Percentiles rank a stretch among this genome's conserved stretches.
Conservation (phyloP, 306 rosid genomes). For the Citrullus mucosospermus region DNA sequence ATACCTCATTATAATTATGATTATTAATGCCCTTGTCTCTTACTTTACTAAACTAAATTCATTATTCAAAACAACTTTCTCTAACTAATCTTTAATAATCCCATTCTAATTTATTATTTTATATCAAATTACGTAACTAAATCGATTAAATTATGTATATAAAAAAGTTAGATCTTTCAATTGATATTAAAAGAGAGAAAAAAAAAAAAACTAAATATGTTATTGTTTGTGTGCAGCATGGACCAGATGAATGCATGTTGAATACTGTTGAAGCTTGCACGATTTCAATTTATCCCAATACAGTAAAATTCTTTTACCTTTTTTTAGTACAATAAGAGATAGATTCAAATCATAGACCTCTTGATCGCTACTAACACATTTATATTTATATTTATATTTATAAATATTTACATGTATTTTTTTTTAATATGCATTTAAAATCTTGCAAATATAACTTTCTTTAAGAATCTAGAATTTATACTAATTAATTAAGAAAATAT, state of each 20-base stretch:
- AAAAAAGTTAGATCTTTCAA: too few relatives aligned
- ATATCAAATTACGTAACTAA: neutral
- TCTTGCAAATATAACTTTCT: too few relatives aligned
- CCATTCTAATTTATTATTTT: neutral
- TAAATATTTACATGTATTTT: too few relatives aligned
- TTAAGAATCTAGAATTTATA: too few relatives aligned
- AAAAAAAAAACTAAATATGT: neutral
- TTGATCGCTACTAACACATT: too few relatives aligned
- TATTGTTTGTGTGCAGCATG: slow-evolving; percentile 45
- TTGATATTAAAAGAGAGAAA: too few relatives aligned
- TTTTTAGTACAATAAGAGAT: too few relatives aligned
- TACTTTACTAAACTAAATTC: neutral
- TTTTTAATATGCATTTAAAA: too few relatives aligned
- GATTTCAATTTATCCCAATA: slow-evolving; percentile 47
- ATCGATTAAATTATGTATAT: too few relatives aligned
- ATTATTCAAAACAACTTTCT: neutral
- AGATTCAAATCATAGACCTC: too few relatives aligned
- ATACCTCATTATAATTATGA: neutral
- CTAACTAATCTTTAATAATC: neutral
- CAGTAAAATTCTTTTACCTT: slow-evolving; percentile 24
- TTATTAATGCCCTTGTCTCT: neutral
- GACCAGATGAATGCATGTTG: slow-evolving; percentile 69
- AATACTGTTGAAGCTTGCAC: slow-evolving; percentile 79
- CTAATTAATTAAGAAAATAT: too few relatives aligned
- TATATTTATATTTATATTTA: too few relatives aligned